Evolutionary conservation across 2,329 filamentous ascomycete species (phyloP).

Genomic region (Epichloe typhina): DNA sequence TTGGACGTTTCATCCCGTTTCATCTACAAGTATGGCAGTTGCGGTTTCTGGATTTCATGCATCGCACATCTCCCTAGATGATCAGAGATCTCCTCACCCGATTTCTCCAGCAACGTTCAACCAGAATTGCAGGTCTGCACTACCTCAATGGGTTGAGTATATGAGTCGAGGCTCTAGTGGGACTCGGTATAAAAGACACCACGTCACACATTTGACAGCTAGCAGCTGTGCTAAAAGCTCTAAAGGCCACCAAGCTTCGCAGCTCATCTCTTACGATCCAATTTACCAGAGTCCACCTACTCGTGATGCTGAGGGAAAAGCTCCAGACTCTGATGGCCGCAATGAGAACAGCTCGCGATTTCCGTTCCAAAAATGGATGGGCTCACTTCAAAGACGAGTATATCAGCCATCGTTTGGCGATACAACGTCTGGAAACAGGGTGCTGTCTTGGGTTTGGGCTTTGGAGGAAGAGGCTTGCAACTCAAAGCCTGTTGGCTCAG

Average conservation of each 20-base stretch:
- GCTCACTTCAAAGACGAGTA: conserved; percentile 48
- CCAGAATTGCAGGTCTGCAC: background rate
- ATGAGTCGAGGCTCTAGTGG: background rate
- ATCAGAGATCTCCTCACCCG: background rate
- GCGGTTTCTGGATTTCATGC: conserved; percentile 12
- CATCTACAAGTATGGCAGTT: conserved; percentile 22
- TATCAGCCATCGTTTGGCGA: conserved; percentile 19
- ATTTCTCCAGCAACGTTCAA: background rate
- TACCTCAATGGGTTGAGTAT: background rate
- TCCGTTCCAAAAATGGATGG: conserved; percentile 64
- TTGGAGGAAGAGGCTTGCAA: background rate
- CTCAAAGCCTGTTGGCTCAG: conserved; percentile 1
- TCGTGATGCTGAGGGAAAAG: background rate
- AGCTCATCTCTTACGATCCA: background rate
- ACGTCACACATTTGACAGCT: conserved; percentile 10
- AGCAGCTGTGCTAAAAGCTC: conserved; percentile 8
- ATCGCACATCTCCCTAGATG: conserved; percentile 8
- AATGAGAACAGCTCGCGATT: conserved; percentile 8
- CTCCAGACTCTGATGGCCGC: background rate
- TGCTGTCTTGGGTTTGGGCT: conserved; percentile 1
- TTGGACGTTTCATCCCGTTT: conserved; percentile 16
- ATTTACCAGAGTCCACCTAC: background rate
- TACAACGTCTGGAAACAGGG: conserved; percentile 3
- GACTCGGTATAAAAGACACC: background rate
- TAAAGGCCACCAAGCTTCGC: background rate